Evolutionary conservation across 352 stramenopile genomes (phyloP).

Genomic region (Globisporangium heterothallicum): DNA sequence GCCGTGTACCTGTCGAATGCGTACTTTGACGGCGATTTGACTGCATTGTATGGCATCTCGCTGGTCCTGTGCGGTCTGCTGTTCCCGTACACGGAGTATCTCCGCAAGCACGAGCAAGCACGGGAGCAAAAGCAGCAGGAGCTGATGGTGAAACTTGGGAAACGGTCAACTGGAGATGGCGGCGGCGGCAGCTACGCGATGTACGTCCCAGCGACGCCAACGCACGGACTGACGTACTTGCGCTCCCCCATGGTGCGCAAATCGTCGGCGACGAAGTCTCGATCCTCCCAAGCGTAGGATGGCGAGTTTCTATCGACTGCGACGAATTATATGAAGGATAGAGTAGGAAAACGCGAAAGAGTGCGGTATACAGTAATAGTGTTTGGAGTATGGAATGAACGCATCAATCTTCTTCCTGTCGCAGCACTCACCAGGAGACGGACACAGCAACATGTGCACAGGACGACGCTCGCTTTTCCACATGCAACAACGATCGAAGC

Average conservation of each 20-base stretch:
- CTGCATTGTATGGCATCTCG: slow-evolving; percentile 40
- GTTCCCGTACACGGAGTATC: slow-evolving; percentile 52
- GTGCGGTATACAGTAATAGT: no score
- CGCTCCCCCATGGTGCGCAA: slow-evolving; percentile 35
- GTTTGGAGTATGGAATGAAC: no score
- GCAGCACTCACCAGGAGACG: no score
- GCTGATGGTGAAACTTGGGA: slow-evolving; percentile 23
- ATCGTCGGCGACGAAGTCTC: slow-evolving; percentile 7
- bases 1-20: slow-evolving; percentile 67
- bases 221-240: slow-evolving; percentile 46
- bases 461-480: no score
- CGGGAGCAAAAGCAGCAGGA: slow-evolving; percentile 31
- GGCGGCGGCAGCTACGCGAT: not conserved
- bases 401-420: no score
- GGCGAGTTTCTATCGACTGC: not conserved
- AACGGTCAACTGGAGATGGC: no score
- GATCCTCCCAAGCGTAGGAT: slow-evolving; percentile 9
- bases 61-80: slow-evolving; percentile 48
- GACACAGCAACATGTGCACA: no score
- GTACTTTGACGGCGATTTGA: slow-evolving; percentile 55
- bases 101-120: slow-evolving; percentile 45
- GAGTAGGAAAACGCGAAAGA: no score
- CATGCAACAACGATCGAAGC: no score
- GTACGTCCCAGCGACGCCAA: slow-evolving; percentile 15
- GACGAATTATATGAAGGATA: no score